phyloP scores from a whole-genome alignment of 805 yeast species.

The Zygotorulaspora danielsina region DNA sequence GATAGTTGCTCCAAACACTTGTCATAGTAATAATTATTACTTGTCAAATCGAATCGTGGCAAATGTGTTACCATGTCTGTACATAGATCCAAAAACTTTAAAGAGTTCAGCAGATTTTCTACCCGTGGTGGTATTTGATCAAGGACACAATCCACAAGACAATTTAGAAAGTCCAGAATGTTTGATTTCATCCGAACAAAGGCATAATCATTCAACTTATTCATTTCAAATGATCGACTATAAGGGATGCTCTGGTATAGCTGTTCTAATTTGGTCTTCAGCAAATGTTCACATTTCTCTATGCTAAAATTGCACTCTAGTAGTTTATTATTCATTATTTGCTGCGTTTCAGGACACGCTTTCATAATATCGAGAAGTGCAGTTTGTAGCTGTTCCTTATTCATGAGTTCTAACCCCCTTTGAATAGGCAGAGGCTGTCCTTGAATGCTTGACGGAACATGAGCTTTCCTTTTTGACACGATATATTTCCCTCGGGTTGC shows the following conservation, averaged over 20 bases:
- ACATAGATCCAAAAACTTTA: constrained; percentile 30
- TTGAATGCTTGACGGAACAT: constrained; percentile 18
- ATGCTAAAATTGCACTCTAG: constrained; percentile 19
- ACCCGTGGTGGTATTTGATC: constrained; percentile 33
- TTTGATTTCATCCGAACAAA: constrained; percentile 33
- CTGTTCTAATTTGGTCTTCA: constrained; percentile 24
- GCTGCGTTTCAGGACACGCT: constrained; percentile 28
- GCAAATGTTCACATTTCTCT: constrained; percentile 22
- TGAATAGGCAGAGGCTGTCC: constrained; percentile 33
- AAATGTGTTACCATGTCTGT: constrained; percentile 29
- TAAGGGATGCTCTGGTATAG: constrained; percentile 31
- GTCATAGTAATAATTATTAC: constrained; percentile 37
- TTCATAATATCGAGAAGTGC: constrained; percentile 24
- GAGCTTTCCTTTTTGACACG: constrained; percentile 20
- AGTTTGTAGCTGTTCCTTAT: constrained; percentile 27
- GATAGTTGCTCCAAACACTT: constrained; percentile 36
- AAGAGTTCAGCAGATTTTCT: constrained; percentile 27
- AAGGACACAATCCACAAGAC: constrained; percentile 32
- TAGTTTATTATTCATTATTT: constrained; percentile 15
- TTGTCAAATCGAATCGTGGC: constrained; percentile 33
- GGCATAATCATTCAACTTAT: constrained; percentile 33
- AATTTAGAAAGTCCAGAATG: constrained; percentile 34
- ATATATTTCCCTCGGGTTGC: constrained; percentile 5
- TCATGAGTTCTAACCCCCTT: constrained; percentile 34
- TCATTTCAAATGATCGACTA: constrained; percentile 21